Conservation (phyloP, 2,329 filamentous ascomycete genomes). For the Catunica adiposa region DNA sequence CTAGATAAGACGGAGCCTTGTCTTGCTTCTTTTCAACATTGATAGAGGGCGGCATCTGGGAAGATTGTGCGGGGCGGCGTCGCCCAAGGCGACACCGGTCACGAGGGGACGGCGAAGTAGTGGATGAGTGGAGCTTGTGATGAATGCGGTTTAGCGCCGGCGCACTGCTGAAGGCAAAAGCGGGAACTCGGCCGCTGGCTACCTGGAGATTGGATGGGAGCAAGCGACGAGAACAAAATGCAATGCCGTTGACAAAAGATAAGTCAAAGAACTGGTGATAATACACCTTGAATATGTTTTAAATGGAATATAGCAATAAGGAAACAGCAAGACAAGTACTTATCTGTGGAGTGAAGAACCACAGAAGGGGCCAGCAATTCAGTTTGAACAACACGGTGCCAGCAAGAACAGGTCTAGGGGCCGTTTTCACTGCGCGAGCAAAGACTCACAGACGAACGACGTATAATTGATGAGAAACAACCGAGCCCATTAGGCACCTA, state of each 20-base stretch:
- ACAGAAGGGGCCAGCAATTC: too few species aligned
- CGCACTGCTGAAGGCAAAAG: background rate
- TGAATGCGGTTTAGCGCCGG: slow-evolving; percentile 3
- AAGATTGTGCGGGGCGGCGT: slow-evolving; percentile 5
- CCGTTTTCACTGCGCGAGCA: background rate
- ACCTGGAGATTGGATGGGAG: background rate
- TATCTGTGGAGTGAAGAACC: too few species aligned
- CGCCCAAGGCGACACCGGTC: slow-evolving; percentile 10
- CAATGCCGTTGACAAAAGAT: too few species aligned
- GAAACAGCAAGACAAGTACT: too few species aligned
- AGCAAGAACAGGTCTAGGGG: too few species aligned
- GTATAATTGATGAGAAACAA: slow-evolving; percentile 1
- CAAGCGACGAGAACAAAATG: background rate
- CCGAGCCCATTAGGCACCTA: background rate
- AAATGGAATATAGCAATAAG: too few species aligned
- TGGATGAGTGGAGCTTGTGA: slow-evolving; percentile 1
- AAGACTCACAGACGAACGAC: background rate
- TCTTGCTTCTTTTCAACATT: slow-evolving; percentile 34
- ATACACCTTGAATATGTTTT: too few species aligned
- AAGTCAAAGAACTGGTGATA: too few species aligned
- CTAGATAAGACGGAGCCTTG: slow-evolving; percentile 43
- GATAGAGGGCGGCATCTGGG: slow-evolving; percentile 9
- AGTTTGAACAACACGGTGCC: too few species aligned
- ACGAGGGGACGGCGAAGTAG: background rate
- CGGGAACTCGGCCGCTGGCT: background rate